Evolutionary conservation across 331 rosid species (phyloP).

Genomic region (Quercus tomentella): DNA sequence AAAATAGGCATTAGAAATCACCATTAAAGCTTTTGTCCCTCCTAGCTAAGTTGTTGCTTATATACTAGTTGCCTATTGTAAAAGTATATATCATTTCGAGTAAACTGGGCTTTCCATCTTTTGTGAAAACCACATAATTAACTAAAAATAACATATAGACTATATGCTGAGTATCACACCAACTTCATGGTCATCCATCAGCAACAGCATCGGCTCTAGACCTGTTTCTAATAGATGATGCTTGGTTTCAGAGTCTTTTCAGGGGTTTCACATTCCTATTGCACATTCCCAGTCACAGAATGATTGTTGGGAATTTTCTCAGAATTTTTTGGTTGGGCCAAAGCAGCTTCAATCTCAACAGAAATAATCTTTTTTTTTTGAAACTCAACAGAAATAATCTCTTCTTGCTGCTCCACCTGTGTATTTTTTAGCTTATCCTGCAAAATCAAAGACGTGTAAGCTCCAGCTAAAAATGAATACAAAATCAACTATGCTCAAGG

Average conservation of each 20-base stretch:
- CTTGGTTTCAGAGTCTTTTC: conserved; percentile 19
- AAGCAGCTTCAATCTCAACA: neutral
- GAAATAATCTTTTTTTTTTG: too few relatives aligned
- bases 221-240: conserved; percentile 13
- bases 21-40: too few relatives aligned
- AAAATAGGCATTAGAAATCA: too few relatives aligned
- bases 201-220: conserved; percentile 18
- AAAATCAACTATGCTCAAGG: neutral
- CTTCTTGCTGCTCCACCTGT: conserved; percentile 11
- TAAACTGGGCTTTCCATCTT: neutral
- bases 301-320: conserved; percentile 4
- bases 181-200: conserved; percentile 17
- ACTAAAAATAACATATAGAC: too few relatives aligned
- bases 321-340: neutral
- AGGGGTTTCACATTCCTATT: conserved; percentile 3
- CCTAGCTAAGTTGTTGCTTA: too few relatives aligned
- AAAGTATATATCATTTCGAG: neutral
- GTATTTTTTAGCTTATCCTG: conserved; percentile 22
- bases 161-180: too few relatives aligned
- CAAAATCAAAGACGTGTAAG: neutral
- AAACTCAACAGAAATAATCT: neutral
- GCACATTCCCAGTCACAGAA: conserved; percentile 1
- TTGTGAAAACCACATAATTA: neutral
- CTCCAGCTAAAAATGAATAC: neutral
- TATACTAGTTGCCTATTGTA: too few relatives aligned